phyloP scores from a whole-genome alignment of 2,329 filamentous ascomycete genomes.

The Xylaria arbuscula region DNA sequence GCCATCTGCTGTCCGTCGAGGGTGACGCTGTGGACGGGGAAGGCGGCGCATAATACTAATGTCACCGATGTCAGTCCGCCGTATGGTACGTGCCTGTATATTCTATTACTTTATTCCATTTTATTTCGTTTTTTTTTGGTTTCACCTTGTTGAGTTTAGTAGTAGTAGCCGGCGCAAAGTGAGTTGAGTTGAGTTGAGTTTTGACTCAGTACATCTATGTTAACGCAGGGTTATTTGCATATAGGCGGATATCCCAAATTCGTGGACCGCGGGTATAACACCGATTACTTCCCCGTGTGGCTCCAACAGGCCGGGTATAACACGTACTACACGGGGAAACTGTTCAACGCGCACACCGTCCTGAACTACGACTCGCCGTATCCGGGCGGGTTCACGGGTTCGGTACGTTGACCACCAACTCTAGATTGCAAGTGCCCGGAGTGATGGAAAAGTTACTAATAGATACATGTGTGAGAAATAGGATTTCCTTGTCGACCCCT shows the following conservation, averaged over 20 bases:
- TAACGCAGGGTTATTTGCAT: too few species aligned
- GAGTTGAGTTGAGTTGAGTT: too few species aligned
- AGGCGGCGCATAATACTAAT: slow-evolving; percentile 71
- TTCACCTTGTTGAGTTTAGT: too few species aligned
- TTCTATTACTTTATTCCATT: background rate
- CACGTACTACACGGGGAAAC: slow-evolving; percentile 68
- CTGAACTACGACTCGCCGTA: slow-evolving; percentile 58
- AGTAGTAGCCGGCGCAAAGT: too few species aligned
- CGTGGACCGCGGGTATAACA: slow-evolving; percentile 63
- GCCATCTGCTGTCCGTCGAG: slow-evolving; percentile 55
- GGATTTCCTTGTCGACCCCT: slow-evolving; percentile 70
- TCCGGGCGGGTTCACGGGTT: slow-evolving; percentile 42
- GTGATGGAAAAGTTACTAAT: background rate
- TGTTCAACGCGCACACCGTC: slow-evolving; percentile 63
- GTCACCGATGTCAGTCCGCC: slow-evolving; percentile 64
- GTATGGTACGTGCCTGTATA: slow-evolving; percentile 55
- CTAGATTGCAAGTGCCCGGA: too few species aligned
- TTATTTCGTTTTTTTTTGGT: too few species aligned
- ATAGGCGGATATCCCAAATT: slow-evolving; percentile 65
- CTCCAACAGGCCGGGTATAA: slow-evolving; percentile 66
- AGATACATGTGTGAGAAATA: slow-evolving; percentile 27
- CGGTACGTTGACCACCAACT: slow-evolving; percentile 50
- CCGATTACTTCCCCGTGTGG: slow-evolving; percentile 67
- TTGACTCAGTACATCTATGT: too few species aligned
- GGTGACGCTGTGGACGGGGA: slow-evolving; percentile 68